phyloP scores from a whole-genome alignment of 805 yeast genomes.

The Lachancea kluyveri region DNA sequence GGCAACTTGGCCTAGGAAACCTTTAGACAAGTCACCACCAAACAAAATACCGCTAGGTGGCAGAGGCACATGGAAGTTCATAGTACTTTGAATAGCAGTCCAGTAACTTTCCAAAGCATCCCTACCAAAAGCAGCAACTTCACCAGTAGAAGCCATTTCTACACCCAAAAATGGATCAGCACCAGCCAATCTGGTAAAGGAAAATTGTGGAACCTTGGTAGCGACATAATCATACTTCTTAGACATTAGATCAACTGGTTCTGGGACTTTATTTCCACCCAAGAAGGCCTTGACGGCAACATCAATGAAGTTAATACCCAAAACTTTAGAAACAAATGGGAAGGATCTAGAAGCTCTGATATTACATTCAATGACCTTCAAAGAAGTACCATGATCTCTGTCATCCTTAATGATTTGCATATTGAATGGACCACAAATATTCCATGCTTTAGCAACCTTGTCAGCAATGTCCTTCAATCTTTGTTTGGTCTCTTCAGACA shows the following conservation, averaged over 20 bases:
- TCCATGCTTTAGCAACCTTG: conserved; percentile 91
- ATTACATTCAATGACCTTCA: conserved; percentile 97
- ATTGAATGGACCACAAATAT: conserved; percentile 96
- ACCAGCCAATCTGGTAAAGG: conserved; percentile 96
- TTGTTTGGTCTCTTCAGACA: conserved; percentile 57
- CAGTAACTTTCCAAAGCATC: conserved; percentile 89
- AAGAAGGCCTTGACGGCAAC: conserved; percentile 87
- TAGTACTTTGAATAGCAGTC: conserved; percentile 94
- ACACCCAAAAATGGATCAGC: conserved; percentile 99
- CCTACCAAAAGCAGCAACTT: conserved; percentile 93
- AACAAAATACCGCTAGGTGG: conserved; percentile 87
- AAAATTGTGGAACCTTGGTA: conserved; percentile 96
- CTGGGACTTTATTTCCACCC: conserved; percentile 60
- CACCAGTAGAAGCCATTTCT: conserved; percentile 99
- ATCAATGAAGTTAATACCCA: conserved; percentile 91
- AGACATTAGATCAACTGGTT: conserved; percentile 79
- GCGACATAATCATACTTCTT: conserved; percentile 78
- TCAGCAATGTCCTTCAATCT: conserved; percentile 85
- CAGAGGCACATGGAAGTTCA: conserved; percentile 91
- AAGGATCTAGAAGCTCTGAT: conserved; percentile 97
- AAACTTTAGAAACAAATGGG: conserved; percentile 97
- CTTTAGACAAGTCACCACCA: conserved; percentile 85
- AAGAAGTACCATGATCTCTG: conserved; percentile 53
- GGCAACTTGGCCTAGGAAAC: conserved; percentile 70
- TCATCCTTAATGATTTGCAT: conserved; percentile 91